Percentiles rank a stretch among this genome's conserved stretches.
Conservation (phyloP, 2,329 filamentous ascomycete species). For the Trichophyton benhamiae region DNA sequence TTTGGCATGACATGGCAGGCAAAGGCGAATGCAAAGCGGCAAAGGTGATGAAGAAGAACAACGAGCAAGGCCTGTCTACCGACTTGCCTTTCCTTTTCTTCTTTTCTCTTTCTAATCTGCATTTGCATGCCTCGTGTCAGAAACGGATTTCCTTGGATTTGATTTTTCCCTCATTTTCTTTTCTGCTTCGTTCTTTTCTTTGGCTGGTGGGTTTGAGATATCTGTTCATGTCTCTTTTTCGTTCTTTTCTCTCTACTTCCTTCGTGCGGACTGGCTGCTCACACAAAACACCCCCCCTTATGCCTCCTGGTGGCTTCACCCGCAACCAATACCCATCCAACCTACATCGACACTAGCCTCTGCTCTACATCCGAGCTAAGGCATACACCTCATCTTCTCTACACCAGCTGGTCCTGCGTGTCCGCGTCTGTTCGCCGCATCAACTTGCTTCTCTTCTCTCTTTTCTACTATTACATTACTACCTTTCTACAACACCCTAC, state of each 20-base stretch:
- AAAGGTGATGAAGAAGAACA: too few species aligned
- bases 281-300: neutral
- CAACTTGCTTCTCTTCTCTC: conserved; percentile 19
- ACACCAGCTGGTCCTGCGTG: conserved; percentile 39
- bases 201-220: neutral
- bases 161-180: conserved; percentile 14
- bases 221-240: neutral
- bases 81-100: neutral
- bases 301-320: neutral
- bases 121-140: conserved; percentile 6
- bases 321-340: neutral
- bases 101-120: conserved; percentile 17
- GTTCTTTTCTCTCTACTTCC: neutral
- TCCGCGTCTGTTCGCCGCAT: conserved; percentile 18
- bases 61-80: neutral
- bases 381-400: conserved; percentile 17
- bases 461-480: neutral
- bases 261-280: neutral
- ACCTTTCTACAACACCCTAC: too few species aligned
- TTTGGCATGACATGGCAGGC: conserved; percentile 21
- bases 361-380: conserved; percentile 20
- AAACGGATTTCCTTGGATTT: conserved; percentile 15
- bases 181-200: conserved; percentile 1
- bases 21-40: conserved; percentile 20
- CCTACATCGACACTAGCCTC: conserved; percentile 1